Base-by-base conservation (phyloP, 169 alveolate species). In the Theileria parva region DNA sequence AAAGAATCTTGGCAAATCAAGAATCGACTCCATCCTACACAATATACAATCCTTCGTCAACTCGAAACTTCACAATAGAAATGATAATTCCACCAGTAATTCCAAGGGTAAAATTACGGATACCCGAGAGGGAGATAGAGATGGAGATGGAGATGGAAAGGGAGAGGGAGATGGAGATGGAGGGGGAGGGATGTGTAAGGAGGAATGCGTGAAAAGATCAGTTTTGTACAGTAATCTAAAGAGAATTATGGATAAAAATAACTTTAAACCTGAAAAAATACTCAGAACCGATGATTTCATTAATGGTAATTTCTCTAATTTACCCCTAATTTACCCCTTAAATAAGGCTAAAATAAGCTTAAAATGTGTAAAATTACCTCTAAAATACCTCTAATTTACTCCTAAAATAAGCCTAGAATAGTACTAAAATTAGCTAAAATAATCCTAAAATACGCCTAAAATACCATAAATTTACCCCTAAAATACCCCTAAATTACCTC, bases 1-100 rank as follows among this genome's bases (percentile, higher is more conserved):
- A 21, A 74, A 81, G 69, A 71, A 61, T 34, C 64, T 81, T 17
- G 88, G 88, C 0, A 81, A 50, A 23, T 65, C 65, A 37, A 51
- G 55, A 44, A 74, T 67, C 67, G 77, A 81, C 59, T 72, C 77
- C 67, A 39, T 74, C 7, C 66, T 81, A 3, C 73, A 81, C 48
- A 73, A 81, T 64, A 81, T 81, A 37, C 50, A 71, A 1, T 0
- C 64, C 1, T 23, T 12, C 5, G 11, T 70, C 19, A 37, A 70
- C 37, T 2, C 1, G 1, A 50, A 37, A 67, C 69, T 67, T 37
- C 0, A 28, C 59, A 0, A n/a, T n/a, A n/a, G n/a, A n/a, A n/a
- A 7, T 12, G 69, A 48, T 25, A 13, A 27, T 37, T 28, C 37
- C 8, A 48, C n/a, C 69, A 37, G 2, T 28, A 13, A 37, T 44